Evolutionary conservation across 2,329 filamentous ascomycete species (phyloP), one percentile per base, ranked within the genome.

Genomic region (Parascedosporium putredinis): DNA sequence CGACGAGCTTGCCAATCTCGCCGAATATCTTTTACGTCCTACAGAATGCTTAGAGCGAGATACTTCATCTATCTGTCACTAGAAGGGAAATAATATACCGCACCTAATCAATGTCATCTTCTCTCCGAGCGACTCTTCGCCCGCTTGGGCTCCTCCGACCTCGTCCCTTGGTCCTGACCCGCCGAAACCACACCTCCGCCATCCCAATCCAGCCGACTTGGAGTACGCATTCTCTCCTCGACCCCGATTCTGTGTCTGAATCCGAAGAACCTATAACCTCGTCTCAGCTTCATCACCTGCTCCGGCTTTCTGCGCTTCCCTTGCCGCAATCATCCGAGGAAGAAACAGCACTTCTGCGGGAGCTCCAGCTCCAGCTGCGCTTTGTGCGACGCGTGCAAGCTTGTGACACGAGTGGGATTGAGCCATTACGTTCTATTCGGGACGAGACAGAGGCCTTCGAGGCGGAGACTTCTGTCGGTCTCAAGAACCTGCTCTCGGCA

Each of bases 371-470:
- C 27, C 93, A 98, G 62, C 77, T 98, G 0, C 84, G 86, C 59
- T 98, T 98, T 61, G 89, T 97, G n/a, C 82, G 79, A 53, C 80
- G 88, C 54, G 82, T 97, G 18, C 90, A 95, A 60, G 71, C 75
- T 42, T 43, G 95, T 45, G 78, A 95, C 63, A 90, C 88, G 0
- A 67, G 73, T 0, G 81, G 76, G 3, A 72, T 96, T 0, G 74
- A 81, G 50, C 90, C 93, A 0, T 67, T 98, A 40, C 75, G 79
- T 47, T 83, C 84, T 42, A 84, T 97, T 51, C 80, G 88, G 49
- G 91, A 97, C 62, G 90, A 93, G 69, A 86, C 86, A 1, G 61
- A 67, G 33, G 79, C 81, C 54, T 74, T 74, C 43, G 80, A 81
- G 5, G 62, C 67, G 44, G 80, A 83, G 55, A 70, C 72, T 49